Evolutionary conservation across 2,329 filamentous ascomycete genomes (phyloP), one percentile per base, ranked within the genome.

Genomic region (Colletotrichum tropicicola): DNA sequence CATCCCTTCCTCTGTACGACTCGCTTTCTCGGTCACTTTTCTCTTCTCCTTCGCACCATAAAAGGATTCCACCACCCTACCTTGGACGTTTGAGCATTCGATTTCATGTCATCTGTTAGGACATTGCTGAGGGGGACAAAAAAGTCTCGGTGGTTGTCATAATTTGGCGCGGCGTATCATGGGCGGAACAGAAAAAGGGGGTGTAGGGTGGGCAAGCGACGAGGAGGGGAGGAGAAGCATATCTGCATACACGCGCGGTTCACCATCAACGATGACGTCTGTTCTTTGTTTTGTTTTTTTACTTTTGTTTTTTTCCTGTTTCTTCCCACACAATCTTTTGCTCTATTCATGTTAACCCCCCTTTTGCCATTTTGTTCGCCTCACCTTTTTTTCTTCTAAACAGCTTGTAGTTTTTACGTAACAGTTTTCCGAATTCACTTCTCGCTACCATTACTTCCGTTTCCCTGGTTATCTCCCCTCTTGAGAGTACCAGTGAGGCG

Each of bases 181-280:
- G 48, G 61, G 25, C 59, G 35, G 43, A 27, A 12, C 13, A 47
- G 25, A 47, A 59, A 43, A 35, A 15, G n/a, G 23, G 32, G 58
- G 28, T n/a, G 27, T 13, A 15, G 19, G 35, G 21, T 23, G 32
- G 10, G 27, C 6, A 37, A 45, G 57, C 13, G 21, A 45, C 19
- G 39, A 23, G 32, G 51, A 54, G 21, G 39, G 52, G 28, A 12
- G 28, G 17, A 43, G 27, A 32, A 19, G 44, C 28, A 45, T 60
- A 25, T 52, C 48, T 32, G 60, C 60, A 59, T 54, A 64, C 54
- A 63, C 32, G 48, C 56, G 27, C 32, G 41, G 61, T 35, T 47
- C 15, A 43, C 35, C 61, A 65, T 61, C 48, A n/a, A 49, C 27
- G 32, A 65, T 54, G 56, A 65, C 25, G 27, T 60, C 48, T 47